Conservation (phyloP, 306 rosid species). For the Echinosophora koreensis region DNA sequence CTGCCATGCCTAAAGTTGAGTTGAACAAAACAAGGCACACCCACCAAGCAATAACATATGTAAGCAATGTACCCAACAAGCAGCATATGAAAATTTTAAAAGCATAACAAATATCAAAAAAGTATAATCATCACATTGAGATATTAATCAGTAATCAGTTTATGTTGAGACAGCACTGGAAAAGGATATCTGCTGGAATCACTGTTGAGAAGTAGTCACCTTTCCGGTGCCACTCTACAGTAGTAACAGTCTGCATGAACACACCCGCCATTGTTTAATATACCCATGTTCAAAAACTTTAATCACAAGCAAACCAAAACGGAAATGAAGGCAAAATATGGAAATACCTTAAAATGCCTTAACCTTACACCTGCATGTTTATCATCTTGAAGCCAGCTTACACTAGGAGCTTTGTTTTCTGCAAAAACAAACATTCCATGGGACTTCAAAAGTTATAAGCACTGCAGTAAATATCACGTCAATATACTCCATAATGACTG, state of each 20-base stretch:
- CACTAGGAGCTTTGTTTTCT: conserved; percentile 58
- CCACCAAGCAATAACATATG: neutral
- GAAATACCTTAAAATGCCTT: conserved; percentile 84
- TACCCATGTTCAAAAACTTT: conserved; percentile 27
- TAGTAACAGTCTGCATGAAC: conserved; percentile 78
- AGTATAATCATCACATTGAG: neutral
- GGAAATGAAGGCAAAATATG: conserved; percentile 41
- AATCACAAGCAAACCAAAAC: conserved; percentile 21
- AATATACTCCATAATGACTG: conserved; percentile 12
- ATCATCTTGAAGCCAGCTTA: conserved; percentile 85
- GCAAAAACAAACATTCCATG: conserved; percentile 22
- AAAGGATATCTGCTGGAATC: conserved; percentile 96
- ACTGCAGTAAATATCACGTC: neutral
- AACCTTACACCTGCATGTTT: conserved; percentile 71
- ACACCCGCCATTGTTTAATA: conserved; percentile 32
- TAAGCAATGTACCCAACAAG: neutral
- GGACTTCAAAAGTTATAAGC: conserved; percentile 22
- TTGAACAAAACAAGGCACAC: conserved; percentile 23
- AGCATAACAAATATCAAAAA: neutral
- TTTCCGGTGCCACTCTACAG: conserved; percentile 93
- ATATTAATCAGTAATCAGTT: neutral
- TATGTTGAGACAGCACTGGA: neutral
- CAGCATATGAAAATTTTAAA: neutral
- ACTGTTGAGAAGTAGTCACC: conserved; percentile 96
- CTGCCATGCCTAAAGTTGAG: neutral